Percentiles rank a stretch among this genome's conserved stretches.
These are phyloP conservation scores for Maudiozyma barnettii DNA, from an alignment of 805 yeast genomes.

Conservation along the genomic window DNA sequence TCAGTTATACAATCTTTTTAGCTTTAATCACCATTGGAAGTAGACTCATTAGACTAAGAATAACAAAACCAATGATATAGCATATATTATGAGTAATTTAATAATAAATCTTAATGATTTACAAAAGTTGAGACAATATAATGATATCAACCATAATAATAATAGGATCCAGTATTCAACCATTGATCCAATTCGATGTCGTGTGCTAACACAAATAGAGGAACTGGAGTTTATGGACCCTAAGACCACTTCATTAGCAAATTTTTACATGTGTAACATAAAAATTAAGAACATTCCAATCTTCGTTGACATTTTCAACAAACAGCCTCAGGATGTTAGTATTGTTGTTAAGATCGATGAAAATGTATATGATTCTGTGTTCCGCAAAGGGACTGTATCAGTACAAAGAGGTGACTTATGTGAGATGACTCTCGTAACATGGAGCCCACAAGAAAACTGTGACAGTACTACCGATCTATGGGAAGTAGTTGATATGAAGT, in stretches of 20 bases:
- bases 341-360: conserved; percentile 4
- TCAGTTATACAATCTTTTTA: no score
- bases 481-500: conserved; percentile 12
- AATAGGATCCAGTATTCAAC: no score
- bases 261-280: conserved; percentile 6
- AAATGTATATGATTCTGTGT: background rate
- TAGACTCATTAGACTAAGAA: no score
- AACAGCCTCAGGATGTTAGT: background rate
- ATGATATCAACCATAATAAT: no score
- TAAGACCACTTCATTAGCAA: background rate
- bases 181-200: conserved; percentile 3
- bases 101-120: background rate
- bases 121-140: background rate
- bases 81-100: conserved; percentile 1
- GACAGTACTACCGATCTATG: background rate
- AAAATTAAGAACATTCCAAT: conserved; percentile 2
- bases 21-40: no score
- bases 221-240: conserved; percentile 8
- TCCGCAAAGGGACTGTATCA: background rate
- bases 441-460: conserved; percentile 1
- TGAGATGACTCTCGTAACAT: conserved; percentile 8
- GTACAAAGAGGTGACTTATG: conserved; percentile 12
- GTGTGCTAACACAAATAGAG: conserved; percentile 11
- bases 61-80: no score
- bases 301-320: background rate